phyloP scores from a whole-genome alignment of 179 eudicot species.

The Amaranthus tricolor region DNA sequence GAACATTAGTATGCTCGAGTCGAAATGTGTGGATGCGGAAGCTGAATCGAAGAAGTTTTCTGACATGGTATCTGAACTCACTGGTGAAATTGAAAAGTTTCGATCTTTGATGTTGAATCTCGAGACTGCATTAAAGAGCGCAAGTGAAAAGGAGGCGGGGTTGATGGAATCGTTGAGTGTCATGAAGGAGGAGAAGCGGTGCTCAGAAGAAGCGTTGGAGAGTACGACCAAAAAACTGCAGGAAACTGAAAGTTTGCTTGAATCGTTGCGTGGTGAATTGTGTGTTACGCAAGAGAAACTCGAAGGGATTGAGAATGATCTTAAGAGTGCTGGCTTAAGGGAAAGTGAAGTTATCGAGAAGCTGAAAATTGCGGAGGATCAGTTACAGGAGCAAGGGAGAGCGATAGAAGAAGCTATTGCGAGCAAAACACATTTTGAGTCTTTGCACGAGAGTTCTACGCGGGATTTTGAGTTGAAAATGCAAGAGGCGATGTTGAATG shows the following conservation, averaged over 20 bases:
- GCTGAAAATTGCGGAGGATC: slow-evolving; percentile 69
- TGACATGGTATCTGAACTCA: slow-evolving; percentile 56
- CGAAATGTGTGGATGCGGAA: slow-evolving; percentile 56
- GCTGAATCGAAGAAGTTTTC: slow-evolving; percentile 51
- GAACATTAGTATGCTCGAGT: slow-evolving; percentile 47
- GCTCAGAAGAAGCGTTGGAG: slow-evolving; percentile 35
- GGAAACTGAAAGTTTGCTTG: slow-evolving; percentile 39
- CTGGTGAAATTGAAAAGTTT: slow-evolving; percentile 37
- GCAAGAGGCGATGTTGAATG: slow-evolving; percentile 54
- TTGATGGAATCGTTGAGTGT: slow-evolving; percentile 35
- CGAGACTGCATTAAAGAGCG: slow-evolving; percentile 32
- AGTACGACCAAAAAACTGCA: slow-evolving; percentile 34
- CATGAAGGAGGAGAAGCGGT: slow-evolving; percentile 34
- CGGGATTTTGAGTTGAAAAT: slow-evolving; percentile 68
- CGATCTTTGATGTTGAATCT: slow-evolving; percentile 30
- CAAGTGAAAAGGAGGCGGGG: slow-evolving; percentile 34
- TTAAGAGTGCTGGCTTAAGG: slow-evolving; percentile 34
- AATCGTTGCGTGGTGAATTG: slow-evolving; percentile 32
- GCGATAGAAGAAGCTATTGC: slow-evolving; percentile 53
- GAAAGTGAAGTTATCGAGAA: slow-evolving; percentile 66
- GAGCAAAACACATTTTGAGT: slow-evolving; percentile 57
- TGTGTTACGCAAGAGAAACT: slow-evolving; percentile 35
- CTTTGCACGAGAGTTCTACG: slow-evolving; percentile 43
- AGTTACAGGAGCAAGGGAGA: slow-evolving; percentile 52
- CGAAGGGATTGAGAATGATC: slow-evolving; percentile 36